These are phyloP conservation scores for Yamadazyma nakazawae DNA, from an alignment of 805 yeast species.

Conservation along the genomic window DNA sequence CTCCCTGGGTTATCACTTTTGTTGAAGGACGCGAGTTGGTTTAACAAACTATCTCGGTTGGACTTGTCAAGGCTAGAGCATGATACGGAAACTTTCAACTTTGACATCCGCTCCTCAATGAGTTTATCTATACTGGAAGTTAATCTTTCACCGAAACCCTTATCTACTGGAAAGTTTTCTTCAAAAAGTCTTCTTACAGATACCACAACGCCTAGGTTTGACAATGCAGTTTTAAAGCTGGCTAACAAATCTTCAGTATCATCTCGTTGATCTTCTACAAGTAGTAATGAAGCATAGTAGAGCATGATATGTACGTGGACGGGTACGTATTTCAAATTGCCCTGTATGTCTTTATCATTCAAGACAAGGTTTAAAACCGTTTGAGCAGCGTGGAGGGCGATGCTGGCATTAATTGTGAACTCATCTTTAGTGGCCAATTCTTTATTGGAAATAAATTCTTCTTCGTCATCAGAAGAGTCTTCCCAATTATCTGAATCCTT, in stretches of 20 bases:
- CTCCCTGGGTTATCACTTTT: constrained; percentile 13
- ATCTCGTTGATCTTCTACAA: constrained; percentile 22
- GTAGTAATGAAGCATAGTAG: constrained; percentile 59
- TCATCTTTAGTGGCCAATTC: constrained; percentile 33
- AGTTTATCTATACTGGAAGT: constrained; percentile 32
- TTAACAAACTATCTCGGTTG: constrained; percentile 14
- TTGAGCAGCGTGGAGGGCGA: constrained; percentile 62
- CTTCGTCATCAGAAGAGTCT: constrained; percentile 21
- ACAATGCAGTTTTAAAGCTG: constrained; percentile 26
- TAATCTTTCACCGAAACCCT: constrained; percentile 45
- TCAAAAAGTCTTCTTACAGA: constrained; percentile 41
- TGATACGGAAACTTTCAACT: constrained; percentile 10
- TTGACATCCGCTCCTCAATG: constrained; percentile 24
- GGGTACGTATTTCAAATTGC: constrained; percentile 60
- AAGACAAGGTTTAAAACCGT: constrained; percentile 58
- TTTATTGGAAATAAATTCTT: constrained; percentile 32
- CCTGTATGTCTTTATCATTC: constrained; percentile 55
- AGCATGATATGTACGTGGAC: constrained; percentile 72
- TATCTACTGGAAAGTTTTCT: constrained; percentile 51
- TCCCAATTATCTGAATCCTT: constrained; percentile 10
- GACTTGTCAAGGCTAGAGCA: constrained; percentile 6
- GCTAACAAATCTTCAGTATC: constrained; percentile 12
- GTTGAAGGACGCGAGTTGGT: constrained; percentile 15
- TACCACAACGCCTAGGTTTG: constrained; percentile 41
- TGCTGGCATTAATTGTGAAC: constrained; percentile 37